Conservation (phyloP, 495 filamentous ascomycete species). For the Alectoria sarmentosa region DNA sequence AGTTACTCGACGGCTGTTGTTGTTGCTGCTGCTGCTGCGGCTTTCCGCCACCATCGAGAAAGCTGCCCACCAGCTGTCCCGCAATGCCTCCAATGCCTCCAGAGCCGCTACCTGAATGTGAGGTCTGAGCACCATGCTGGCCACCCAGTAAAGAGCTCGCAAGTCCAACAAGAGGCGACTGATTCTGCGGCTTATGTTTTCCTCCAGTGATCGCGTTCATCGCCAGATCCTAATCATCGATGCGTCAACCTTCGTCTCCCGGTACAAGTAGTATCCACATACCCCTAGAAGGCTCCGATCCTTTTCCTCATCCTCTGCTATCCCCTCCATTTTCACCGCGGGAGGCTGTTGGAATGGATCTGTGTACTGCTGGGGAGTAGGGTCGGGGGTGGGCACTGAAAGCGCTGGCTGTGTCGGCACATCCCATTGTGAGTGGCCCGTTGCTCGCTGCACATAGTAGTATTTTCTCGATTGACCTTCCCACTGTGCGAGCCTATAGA, state of each 20-base stretch:
- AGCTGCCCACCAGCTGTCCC: conserved; percentile 33
- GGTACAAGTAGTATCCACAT: not conserved
- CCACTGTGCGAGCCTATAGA: conserved; percentile 67
- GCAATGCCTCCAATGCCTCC: conserved; percentile 28
- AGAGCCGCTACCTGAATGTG: conserved; percentile 23
- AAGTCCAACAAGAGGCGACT: conserved; percentile 30
- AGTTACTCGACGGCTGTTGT: conserved; percentile 21
- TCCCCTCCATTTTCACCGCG: conserved; percentile 12
- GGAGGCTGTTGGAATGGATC: conserved; percentile 28
- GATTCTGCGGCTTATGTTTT: conserved; percentile 31
- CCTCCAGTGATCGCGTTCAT: conserved; percentile 34
- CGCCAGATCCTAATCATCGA: conserved; percentile 31
- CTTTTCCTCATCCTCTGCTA: conserved; percentile 11
- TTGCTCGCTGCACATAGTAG: conserved; percentile 73
- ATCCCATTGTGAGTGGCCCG: conserved; percentile 71
- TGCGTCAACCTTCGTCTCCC: not conserved
- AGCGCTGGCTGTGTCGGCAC: conserved; percentile 55
- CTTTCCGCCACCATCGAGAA: conserved; percentile 33
- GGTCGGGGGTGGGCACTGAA: conserved; percentile 26
- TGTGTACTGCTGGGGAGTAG: conserved; percentile 25
- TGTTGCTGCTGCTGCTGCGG: conserved; percentile 27
- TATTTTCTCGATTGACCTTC: conserved; percentile 65
- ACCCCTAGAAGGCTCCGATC: conserved; percentile 27
- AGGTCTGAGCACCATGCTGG: conserved; percentile 21
- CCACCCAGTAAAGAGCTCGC: conserved; percentile 38